These are phyloP conservation scores for Hypoxylon rickii DNA, from an alignment of 495 filamentous ascomycete genomes.

Conservation along the genomic window DNA sequence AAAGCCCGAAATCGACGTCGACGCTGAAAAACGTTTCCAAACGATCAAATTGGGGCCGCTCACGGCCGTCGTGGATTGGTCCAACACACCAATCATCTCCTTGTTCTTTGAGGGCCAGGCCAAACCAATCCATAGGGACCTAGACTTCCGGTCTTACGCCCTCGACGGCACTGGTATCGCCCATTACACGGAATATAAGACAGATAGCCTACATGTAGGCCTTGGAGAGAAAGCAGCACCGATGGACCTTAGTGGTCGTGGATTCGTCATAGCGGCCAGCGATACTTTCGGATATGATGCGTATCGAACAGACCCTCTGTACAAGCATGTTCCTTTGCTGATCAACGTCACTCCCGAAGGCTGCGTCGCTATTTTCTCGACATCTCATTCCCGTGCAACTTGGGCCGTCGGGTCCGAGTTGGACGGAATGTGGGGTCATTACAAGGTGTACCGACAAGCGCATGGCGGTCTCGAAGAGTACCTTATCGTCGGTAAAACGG, in stretches of 20 bases:
- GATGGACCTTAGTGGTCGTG: slow-evolving; percentile 69
- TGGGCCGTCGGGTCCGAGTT: slow-evolving; percentile 72
- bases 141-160: slow-evolving; percentile 65
- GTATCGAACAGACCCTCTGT: slow-evolving; percentile 70
- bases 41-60: slow-evolving; percentile 54
- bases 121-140: slow-evolving; percentile 58
- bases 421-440: slow-evolving; percentile 71
- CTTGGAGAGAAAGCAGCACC: slow-evolving; percentile 72
- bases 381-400: slow-evolving; percentile 62
- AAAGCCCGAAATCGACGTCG: slow-evolving; percentile 31
- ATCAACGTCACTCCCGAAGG: slow-evolving; percentile 65
- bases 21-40: slow-evolving; percentile 32
- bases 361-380: slow-evolving; percentile 68
- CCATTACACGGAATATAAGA: slow-evolving; percentile 64
- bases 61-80: slow-evolving; percentile 60
- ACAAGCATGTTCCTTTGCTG: slow-evolving; percentile 72
- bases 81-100: slow-evolving; percentile 58
- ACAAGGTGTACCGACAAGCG: slow-evolving; percentile 72
- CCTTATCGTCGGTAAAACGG: slow-evolving; percentile 65
- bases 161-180: slow-evolving; percentile 61
- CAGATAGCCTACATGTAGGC: slow-evolving; percentile 64
- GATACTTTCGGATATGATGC: slow-evolving; percentile 74
- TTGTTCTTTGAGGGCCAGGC: slow-evolving; percentile 55
- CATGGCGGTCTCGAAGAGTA: slow-evolving; percentile 73
- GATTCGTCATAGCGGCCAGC: slow-evolving; percentile 67